A percentile compares a stretch with the other conserved stretches of the same genome.
Evolutionary conservation across 345 rosid species (phyloP).

Genomic region (Sonneratia caseolaris): DNA sequence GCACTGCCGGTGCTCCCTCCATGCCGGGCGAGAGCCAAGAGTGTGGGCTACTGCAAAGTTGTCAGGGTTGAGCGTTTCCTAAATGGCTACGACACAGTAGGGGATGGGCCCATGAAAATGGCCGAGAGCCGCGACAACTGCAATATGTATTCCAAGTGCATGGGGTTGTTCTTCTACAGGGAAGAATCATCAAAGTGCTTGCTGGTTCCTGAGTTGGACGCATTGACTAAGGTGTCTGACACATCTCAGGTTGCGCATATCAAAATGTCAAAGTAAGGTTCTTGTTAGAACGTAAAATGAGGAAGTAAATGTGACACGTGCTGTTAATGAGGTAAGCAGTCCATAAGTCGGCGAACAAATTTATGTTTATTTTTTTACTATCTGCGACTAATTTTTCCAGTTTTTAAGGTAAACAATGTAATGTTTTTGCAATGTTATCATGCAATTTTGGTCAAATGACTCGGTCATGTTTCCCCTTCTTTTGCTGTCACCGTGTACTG

Average conservation of each 20-base stretch:
- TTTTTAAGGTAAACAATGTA: too few species aligned
- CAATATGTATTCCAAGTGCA: not conserved
- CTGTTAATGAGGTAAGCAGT: too few species aligned
- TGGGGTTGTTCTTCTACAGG: slow-evolving; percentile 1
- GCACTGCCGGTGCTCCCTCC: not conserved
- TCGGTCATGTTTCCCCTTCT: too few species aligned
- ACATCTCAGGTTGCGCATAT: slow-evolving; percentile 22
- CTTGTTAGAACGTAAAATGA: not conserved
- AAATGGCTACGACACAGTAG: slow-evolving; percentile 17
- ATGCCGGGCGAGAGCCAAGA: not conserved
- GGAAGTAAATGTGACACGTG: not conserved
- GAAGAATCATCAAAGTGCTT: slow-evolving; percentile 10
- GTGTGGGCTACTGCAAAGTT: not conserved
- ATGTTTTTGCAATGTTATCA: too few species aligned
- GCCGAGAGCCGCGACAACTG: not conserved
- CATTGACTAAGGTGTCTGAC: slow-evolving; percentile 16
- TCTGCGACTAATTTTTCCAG: too few species aligned
- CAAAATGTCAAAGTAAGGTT: slow-evolving; percentile 7
- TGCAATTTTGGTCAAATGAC: too few species aligned
- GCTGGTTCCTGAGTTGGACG: slow-evolving; percentile 13
- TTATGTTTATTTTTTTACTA: too few species aligned
- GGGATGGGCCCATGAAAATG: not conserved
- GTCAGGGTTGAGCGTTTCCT: not conserved
- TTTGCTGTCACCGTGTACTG: too few species aligned
- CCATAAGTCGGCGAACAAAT: too few species aligned